Base-by-base conservation (phyloP, 805 yeast species). In the Brettanomyces sp. region DNA sequence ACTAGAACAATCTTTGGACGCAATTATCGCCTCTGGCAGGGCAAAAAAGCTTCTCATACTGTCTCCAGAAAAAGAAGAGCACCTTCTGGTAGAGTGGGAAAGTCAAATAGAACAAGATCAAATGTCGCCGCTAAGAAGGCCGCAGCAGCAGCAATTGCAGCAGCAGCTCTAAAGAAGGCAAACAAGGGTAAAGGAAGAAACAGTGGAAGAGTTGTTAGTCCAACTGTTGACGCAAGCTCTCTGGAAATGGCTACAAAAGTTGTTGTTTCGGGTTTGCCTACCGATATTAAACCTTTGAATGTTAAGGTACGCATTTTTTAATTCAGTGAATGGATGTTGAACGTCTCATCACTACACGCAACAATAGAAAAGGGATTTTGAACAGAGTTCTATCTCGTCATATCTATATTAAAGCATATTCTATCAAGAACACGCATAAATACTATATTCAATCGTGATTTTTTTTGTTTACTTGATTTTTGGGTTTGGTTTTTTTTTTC, bases 1-100 rank as follows among this genome's bases (percentile, higher is more conserved):
- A 59, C 77, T 91, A 70, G 96, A 91, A 70, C 85, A 86, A 72
- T 87, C 97, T 43, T 79, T 91, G 62, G 99, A 91, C 72, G 97
- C 89, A 58, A 91, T 91, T 66, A 85, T 91, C 62, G 78, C 95
- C 49, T 68, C 85, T 52, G 59, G 52, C 48, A 56, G 51, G 42
- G 22, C 39, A 9, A 25, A 9, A 58, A 53, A 13, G 39, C 44
- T 13, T 57, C 50, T 54, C 57, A 54, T 55, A 59, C 44, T 47
- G 55, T 47, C 3, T 39, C 37, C 30, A 23, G 43, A 14, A 21
- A 14, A 13, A 32, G 23, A 23, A 35, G 33, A 21, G 18, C 13
- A 6, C 21, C 14, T 13, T 22, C 32, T 12, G 30, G 24, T 11
- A 33, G 23, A 14, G 36, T 45, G 47, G 45, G 33, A n/a, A 37